Conservation (phyloP, 148 eudicot species). For the Nepenthes gracilis region DNA sequence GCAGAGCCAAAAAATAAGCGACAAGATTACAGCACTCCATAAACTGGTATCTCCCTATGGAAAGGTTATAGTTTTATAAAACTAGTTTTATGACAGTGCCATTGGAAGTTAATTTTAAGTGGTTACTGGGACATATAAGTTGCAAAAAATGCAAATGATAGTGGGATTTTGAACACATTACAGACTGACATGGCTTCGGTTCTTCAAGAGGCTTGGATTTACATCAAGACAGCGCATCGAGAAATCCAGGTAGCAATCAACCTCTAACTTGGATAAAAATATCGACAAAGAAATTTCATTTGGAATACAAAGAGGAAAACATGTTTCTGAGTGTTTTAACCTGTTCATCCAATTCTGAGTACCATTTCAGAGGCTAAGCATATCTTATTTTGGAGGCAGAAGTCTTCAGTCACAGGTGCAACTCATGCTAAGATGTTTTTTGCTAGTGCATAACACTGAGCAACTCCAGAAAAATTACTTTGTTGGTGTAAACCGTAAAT, state of each 20-base stretch:
- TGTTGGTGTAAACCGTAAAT: not conserved
- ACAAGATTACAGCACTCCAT: constrained; percentile 47
- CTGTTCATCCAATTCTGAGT: not conserved
- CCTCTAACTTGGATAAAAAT: not conserved
- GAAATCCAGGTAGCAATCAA: constrained; percentile 33
- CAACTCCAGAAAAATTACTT: not conserved
- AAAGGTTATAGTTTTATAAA: constrained; percentile 23
- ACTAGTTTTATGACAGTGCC: not conserved
- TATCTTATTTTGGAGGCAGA: constrained; percentile 18
- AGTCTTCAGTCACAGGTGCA: constrained; percentile 11
- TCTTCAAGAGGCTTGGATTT: constrained; percentile 51
- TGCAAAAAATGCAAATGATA: too few species aligned
- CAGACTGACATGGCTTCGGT: constrained; percentile 70
- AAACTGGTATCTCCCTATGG: constrained; percentile 64
- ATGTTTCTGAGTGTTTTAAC: not conserved
- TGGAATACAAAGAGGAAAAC: not conserved
- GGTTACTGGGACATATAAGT: too few species aligned
- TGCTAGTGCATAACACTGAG: not conserved
- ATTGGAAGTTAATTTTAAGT: not conserved
- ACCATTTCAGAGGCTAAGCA: constrained; percentile 17
- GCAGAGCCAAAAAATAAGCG: constrained; percentile 49
- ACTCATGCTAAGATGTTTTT: not conserved
- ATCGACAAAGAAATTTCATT: not conserved
- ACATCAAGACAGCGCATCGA: constrained; percentile 41
- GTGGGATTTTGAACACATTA: not conserved